Percentiles rank a stretch among this genome's conserved stretches.
phyloP scores from a whole-genome alignment of 768 basidiomycete genomes.

The Nidularia pulvinata region DNA sequence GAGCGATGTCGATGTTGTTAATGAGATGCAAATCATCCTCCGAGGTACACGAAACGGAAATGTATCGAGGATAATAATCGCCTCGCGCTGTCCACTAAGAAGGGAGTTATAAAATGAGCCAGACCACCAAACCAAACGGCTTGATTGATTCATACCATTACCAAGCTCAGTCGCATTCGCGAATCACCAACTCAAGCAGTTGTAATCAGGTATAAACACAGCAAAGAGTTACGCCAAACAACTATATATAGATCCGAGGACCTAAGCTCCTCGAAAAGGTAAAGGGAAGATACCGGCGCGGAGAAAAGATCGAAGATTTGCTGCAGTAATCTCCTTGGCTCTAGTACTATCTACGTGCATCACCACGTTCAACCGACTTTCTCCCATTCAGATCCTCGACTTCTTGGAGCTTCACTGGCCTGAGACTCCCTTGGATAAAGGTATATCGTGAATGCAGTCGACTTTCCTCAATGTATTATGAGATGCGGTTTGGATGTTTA shows the following conservation, averaged over 20 bases:
- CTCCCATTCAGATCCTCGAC: background rate
- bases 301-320: background rate
- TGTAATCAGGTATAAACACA: background rate
- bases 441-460: too few species aligned
- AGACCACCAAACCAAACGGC: too few species aligned
- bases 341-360: background rate
- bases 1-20: background rate
- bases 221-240: background rate
- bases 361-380: background rate
- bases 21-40: background rate
- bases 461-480: too few species aligned
- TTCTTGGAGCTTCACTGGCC: background rate
- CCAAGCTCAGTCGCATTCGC: too few species aligned
- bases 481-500: too few species aligned
- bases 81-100: too few species aligned
- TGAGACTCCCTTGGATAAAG: too few species aligned
- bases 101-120: too few species aligned
- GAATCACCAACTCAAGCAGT: too few species aligned
- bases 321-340: slow-evolving; percentile 1
- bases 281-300: background rate
- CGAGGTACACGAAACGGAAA: slow-evolving; percentile 8
- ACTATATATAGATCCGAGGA: slow-evolving; percentile 23
- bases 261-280: background rate
- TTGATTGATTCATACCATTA: too few species aligned
- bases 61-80: too few species aligned